Conservation (phyloP, 192 early-diverging fungal genomes). For the Coemansia sp. region DNA sequence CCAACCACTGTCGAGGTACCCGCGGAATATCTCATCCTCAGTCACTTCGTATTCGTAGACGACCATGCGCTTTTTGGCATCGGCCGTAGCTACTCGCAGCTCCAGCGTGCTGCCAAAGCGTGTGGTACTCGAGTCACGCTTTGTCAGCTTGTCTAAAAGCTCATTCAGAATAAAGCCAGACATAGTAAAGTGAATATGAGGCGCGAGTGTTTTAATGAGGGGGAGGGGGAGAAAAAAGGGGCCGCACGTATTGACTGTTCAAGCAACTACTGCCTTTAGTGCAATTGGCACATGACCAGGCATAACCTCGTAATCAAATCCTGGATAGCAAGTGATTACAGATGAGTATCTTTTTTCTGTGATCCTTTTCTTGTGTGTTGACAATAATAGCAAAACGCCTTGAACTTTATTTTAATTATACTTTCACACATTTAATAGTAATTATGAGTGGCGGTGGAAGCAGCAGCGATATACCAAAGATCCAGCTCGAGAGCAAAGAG, state of each 20-base stretch:
- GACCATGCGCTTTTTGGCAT: constrained; percentile 20
- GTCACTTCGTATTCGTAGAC: constrained; percentile 36
- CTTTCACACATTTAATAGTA: not conserved
- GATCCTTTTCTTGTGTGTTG: not conserved
- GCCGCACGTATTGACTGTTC: not conserved
- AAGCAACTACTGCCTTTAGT: not conserved
- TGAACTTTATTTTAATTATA: not conserved
- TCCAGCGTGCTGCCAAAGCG: constrained; percentile 32
- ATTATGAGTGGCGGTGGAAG: constrained; percentile 6
- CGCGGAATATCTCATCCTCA: constrained; percentile 34
- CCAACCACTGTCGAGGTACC: constrained; percentile 31
- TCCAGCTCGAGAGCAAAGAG: constrained; percentile 56
- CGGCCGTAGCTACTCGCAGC: constrained; percentile 23
- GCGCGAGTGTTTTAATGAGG: not conserved
- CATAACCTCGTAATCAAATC: constrained; percentile 2
- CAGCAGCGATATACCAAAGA: constrained; percentile 48
- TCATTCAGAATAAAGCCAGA: constrained; percentile 42
- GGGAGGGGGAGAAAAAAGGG: not conserved
- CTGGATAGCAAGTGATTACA: not conserved
- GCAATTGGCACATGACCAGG: constrained; percentile 4
- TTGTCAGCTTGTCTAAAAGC: constrained; percentile 29
- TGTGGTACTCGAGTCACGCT: constrained; percentile 9
- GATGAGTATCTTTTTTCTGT: not conserved
- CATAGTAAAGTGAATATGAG: constrained; percentile 14
- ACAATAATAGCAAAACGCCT: not conserved